A percentile compares a stretch with the other conserved stretches of the same genome.
phyloP scores from a whole-genome alignment of 805 yeast genomes.

The Suhomyces kilbournensis region DNA sequence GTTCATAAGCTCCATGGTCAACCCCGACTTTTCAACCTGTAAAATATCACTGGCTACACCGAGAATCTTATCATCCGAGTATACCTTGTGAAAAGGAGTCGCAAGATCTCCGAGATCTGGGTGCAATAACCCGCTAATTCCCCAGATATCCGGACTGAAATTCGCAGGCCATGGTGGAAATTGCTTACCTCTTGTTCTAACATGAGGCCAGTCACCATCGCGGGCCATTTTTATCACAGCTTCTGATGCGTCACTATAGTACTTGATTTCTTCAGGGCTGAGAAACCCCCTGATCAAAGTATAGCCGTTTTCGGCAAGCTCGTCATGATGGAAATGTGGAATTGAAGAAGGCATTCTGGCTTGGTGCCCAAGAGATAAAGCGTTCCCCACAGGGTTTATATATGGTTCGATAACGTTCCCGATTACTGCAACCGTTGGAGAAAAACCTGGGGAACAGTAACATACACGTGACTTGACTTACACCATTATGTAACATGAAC shows the following conservation, averaged over 20 bases:
- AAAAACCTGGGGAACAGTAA: background rate
- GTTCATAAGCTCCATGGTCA: conserved; percentile 49
- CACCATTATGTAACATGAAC: background rate
- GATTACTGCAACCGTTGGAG: background rate
- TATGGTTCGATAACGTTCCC: background rate
- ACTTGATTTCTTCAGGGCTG: conserved; percentile 36
- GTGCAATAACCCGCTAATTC: conserved; percentile 45
- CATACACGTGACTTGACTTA: background rate
- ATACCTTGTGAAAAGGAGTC: conserved; percentile 38
- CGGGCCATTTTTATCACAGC: conserved; percentile 40
- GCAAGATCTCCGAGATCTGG: conserved; percentile 42
- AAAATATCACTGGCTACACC: conserved; percentile 42
- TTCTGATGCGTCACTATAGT: conserved; percentile 36
- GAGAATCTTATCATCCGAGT: conserved; percentile 38
- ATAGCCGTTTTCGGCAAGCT: conserved; percentile 35
- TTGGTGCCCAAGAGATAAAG: background rate
- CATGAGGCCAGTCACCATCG: conserved; percentile 47
- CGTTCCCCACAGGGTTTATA: background rate
- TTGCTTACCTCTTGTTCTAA: conserved; percentile 50
- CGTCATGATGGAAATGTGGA: conserved; percentile 30
- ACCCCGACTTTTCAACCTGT: conserved; percentile 31
- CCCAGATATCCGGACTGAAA: conserved; percentile 53
- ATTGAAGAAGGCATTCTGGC: conserved; percentile 8
- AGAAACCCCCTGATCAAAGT: conserved; percentile 41
- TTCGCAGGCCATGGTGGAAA: conserved; percentile 58